Evolutionary conservation across 1,284 basidiomycete genomes (phyloP), one percentile per base, ranked within the genome.

Genomic region (Cystobasidiaceae sp.): DNA sequence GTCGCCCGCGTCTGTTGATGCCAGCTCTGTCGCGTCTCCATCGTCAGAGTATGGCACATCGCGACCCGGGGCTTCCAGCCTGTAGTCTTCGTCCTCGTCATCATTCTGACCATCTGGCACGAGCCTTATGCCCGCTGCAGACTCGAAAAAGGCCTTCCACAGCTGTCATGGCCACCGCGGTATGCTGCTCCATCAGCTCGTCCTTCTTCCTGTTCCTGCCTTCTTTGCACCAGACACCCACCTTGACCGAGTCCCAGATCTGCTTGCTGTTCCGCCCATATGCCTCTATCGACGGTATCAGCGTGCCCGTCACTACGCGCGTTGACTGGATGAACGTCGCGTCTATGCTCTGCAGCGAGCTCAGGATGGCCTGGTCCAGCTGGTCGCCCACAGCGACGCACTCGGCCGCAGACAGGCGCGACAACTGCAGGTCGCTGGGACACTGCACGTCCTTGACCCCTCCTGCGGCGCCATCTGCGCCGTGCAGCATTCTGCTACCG

Each of bases 181-280:
- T n/a, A 23, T 21, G 25, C 44, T 17, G 45, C 27, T 11, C 39
- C 4, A 15, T 27, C 33, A 17, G 37, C 19, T 2, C 6, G 21
- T 4, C 11, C 15, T 11, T 5, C 27, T 44, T 27, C 21, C 37
- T 1, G 54, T 25, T 64, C 51, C 41, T 45, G 19, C 15, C 19
- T 6, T 27, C 23, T 19, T 17, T 37, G 9, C 3, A 19, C 17
- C 27, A 17, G 25, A 27, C 8, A 49, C 70, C 28, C 52, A 69
- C 72, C 67, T 74, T 73, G 51, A 73, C 66, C 17, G 67, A 69
- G 54, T 74, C 69, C 67, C 61, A 73, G 32, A 72, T 71, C 34
- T 64, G 56, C 52, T 66, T 61, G 39, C 69, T 71, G 52, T 68
- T 68, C 50, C 71, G 66, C 21, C 72, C 72, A 46, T 74, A 69